Conservation (phyloP, 441 rosid genomes). For the Erodium trifolium region DNA sequence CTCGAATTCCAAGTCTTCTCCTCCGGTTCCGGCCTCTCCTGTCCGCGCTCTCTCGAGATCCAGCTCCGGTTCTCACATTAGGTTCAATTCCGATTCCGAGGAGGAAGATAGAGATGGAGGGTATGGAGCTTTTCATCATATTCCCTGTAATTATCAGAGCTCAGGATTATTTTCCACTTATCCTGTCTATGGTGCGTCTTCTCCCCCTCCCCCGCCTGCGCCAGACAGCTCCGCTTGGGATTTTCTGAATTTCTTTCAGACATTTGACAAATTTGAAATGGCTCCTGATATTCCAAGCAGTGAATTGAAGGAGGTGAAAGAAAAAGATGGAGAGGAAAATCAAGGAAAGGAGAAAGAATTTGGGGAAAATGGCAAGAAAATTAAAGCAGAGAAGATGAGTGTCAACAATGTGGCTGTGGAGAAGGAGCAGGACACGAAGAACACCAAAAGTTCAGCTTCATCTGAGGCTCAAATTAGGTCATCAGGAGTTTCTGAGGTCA, state of each 20-base stretch:
- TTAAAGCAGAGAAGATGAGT: conserved; percentile 8
- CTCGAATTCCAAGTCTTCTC: background rate
- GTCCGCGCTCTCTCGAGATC: too few relatives aligned
- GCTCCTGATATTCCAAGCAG: conserved; percentile 15
- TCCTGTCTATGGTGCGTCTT: background rate
- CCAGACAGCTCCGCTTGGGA: conserved; percentile 41
- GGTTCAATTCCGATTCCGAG: conserved; percentile 37
- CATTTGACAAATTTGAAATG: conserved; percentile 34
- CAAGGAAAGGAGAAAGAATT: conserved; percentile 9
- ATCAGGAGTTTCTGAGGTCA: conserved; percentile 20
- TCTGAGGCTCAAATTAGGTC: conserved; percentile 19
- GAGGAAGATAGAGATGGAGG: conserved; percentile 15
- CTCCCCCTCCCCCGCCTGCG: conserved; percentile 27
- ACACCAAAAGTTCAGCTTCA: conserved; percentile 9
- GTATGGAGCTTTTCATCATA: background rate
- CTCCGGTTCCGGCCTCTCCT: too few relatives aligned
- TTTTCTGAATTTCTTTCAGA: conserved; percentile 45
- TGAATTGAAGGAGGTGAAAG: conserved; percentile 19
- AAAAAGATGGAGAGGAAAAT: conserved; percentile 19
- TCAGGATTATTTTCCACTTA: conserved; percentile 11
- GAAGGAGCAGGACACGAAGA: too few relatives aligned
- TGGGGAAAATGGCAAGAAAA: conserved; percentile 10
- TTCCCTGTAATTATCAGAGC: conserved; percentile 3
- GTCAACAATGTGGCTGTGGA: background rate
- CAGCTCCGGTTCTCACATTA: conserved; percentile 34